Conservation (phyloP, 164 flowering plant species). For the grape (Vitis vinifera) region DNA sequence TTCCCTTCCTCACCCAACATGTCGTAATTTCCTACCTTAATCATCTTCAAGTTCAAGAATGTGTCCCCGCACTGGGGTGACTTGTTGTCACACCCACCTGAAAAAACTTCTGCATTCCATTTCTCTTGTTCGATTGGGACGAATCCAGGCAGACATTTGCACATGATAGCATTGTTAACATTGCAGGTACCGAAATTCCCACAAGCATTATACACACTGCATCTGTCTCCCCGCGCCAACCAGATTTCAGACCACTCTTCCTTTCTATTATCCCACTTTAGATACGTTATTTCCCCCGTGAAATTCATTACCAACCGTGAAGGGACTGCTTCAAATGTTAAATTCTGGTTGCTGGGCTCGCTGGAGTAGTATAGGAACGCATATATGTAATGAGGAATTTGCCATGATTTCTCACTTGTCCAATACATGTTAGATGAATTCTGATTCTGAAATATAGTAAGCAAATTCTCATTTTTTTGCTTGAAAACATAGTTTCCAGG, state of each 20-base stretch:
- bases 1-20: conserved; percentile 10
- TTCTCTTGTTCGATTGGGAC: conserved; percentile 11
- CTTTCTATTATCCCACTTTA: background rate
- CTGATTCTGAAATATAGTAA: conserved; percentile 17
- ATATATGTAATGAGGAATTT: conserved; percentile 18
- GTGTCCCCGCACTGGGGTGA: conserved; percentile 14
- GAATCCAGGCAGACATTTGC: conserved; percentile 5
- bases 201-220: conserved; percentile 32
- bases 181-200: conserved; percentile 42
- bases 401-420: conserved; percentile 24
- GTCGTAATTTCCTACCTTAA: conserved; percentile 30
- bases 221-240: conserved; percentile 28
- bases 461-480: conserved; percentile 21
- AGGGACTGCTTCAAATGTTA: too few species aligned
- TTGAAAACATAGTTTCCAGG: conserved; percentile 25
- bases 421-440: conserved; percentile 19
- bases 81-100: conserved; percentile 29
- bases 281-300: conserved; percentile 20
- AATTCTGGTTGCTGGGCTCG: too few species aligned
- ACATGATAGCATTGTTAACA: conserved; percentile 3
- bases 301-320: conserved; percentile 15
- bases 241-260: conserved; percentile 16
- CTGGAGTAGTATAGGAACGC: conserved; percentile 27
- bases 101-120: conserved; percentile 12
- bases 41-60: conserved; percentile 29